phyloP scores from a whole-genome alignment of 495 filamentous ascomycete species.

The Neurospora sp. region DNA sequence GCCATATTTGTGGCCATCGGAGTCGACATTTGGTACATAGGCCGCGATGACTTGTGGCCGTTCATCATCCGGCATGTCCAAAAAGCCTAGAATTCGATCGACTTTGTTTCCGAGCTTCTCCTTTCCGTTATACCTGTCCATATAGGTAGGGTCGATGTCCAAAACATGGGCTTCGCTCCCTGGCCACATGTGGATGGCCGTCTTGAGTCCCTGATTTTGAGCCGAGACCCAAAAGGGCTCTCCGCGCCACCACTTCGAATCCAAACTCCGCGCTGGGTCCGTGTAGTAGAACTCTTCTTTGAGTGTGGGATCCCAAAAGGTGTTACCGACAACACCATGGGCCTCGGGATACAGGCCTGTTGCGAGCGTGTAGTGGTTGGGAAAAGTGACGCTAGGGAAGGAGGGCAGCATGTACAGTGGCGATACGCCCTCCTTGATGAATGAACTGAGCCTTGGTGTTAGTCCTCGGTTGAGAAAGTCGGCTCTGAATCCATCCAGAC shows the following conservation, averaged over 20 bases:
- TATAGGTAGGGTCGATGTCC: conserved; percentile 54
- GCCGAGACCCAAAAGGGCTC: conserved; percentile 93
- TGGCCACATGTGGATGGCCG: conserved; percentile 97
- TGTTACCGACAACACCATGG: conserved; percentile 90
- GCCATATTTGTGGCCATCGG: conserved; percentile 75
- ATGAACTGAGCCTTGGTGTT: conserved; percentile 70
- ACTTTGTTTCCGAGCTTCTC: conserved; percentile 68
- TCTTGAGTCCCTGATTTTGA: conserved; percentile 61
- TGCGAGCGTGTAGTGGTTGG: conserved; percentile 92
- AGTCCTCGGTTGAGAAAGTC: conserved; percentile 80
- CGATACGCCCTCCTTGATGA: conserved; percentile 76
- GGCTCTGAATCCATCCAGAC: conserved; percentile 93
- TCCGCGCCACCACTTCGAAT: conserved; percentile 84
- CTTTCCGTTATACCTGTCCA: conserved; percentile 75
- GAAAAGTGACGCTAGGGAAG: conserved; percentile 95
- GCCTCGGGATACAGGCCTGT: conserved; percentile 88
- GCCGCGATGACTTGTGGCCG: conserved; percentile 87
- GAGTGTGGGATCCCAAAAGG: conserved; percentile 75
- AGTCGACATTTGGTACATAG: conserved; percentile 87
- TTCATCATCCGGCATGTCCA: conserved; percentile 69
- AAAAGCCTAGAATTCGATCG: conserved; percentile 60
- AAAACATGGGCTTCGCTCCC: conserved; percentile 77
- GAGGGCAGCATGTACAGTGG: conserved; percentile 84
- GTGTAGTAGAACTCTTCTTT: conserved; percentile 82
- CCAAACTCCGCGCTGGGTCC: conserved; percentile 57